phyloP scores from a whole-genome alignment of 352 stramenopile species.

The Phytophthora sp. region DNA sequence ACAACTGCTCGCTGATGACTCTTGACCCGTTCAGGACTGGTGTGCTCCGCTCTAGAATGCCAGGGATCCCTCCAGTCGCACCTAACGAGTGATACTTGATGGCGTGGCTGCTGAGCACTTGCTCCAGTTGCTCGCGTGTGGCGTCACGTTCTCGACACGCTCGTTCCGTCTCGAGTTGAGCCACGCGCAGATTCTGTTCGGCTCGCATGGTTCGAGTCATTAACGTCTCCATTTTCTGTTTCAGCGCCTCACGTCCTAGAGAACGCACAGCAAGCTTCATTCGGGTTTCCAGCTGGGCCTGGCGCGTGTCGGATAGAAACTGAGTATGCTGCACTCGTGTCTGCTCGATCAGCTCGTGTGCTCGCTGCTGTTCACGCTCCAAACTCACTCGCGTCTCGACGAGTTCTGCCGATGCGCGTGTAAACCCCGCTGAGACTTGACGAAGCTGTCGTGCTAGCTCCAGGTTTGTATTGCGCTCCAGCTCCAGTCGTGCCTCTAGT shows the following conservation, averaged over 20 bases:
- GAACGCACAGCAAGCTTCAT: conserved; percentile 64
- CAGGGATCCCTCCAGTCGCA: conserved; percentile 49
- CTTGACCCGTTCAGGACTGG: conserved; percentile 50
- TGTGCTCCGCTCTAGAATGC: conserved; percentile 55
- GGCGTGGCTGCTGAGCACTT: conserved; percentile 53
- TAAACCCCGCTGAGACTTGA: conserved; percentile 56
- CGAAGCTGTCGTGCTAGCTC: conserved; percentile 55
- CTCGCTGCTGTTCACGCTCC: conserved; percentile 46
- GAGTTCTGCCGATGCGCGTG: conserved; percentile 48
- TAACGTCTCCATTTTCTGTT: conserved; percentile 67
- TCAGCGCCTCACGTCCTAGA: conserved; percentile 68
- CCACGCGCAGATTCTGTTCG: conserved; percentile 59
- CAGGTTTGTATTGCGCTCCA: conserved; percentile 59
- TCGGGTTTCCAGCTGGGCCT: conserved; percentile 53
- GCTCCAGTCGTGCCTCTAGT: conserved; percentile 55
- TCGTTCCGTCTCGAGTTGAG: conserved; percentile 50
- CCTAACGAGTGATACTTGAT: conserved; percentile 62
- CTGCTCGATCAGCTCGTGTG: conserved; percentile 47
- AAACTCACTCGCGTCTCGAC: conserved; percentile 56
- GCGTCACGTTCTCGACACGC: conserved; percentile 42
- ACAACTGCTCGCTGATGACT: conserved; percentile 46
- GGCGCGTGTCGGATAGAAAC: conserved; percentile 59
- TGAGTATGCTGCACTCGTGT: conserved; percentile 52
- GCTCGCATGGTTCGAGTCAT: conserved; percentile 53
- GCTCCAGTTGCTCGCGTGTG: conserved; percentile 53